Evolutionary conservation across 2,329 filamentous ascomycete genomes (phyloP).

Genomic region (Colletotrichum echinochloae): DNA sequence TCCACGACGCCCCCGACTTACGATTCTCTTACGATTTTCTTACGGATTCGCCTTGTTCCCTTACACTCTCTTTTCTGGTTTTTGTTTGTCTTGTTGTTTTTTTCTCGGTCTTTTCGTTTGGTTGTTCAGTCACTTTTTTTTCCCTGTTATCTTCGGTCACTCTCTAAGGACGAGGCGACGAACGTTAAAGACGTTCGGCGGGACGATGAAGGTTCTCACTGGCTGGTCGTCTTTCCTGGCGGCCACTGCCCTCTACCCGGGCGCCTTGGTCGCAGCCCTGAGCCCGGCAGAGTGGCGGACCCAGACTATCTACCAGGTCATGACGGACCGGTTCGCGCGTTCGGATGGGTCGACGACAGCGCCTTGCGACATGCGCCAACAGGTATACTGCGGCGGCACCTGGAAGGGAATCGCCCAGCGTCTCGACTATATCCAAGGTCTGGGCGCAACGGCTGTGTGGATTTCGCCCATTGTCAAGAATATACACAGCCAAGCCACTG

Average conservation of each 20-base stretch:
- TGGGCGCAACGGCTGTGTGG: conserved; percentile 70
- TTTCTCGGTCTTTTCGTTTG: background rate
- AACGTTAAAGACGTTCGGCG: background rate
- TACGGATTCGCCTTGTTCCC: conserved; percentile 17
- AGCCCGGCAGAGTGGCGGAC: conserved; percentile 60
- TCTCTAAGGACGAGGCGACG: conserved; percentile 16
- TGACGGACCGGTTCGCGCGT: conserved; percentile 68
- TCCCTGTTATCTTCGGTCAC: conserved; percentile 30
- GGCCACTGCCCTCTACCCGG: conserved; percentile 17
- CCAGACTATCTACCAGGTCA: conserved; percentile 68
- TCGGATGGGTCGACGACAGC: conserved; percentile 58
- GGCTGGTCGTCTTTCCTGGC: conserved; percentile 8
- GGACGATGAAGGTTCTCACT: conserved; percentile 21
- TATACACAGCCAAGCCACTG: conserved; percentile 40
- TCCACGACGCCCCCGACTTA: conserved; percentile 10
- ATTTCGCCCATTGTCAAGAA: conserved; percentile 68
- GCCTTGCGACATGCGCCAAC: conserved; percentile 55
- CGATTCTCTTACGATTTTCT: background rate
- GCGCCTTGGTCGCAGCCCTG: conserved; percentile 23
- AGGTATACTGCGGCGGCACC: conserved; percentile 70
- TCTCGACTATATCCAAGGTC: conserved; percentile 72
- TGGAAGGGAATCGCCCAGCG: conserved; percentile 69
- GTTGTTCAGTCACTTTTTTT: conserved; percentile 22
- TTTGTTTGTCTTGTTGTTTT: background rate
- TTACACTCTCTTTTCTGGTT: conserved; percentile 30